Conservation (phyloP, 2,329 filamentous ascomycete genomes). For the Colletotrichum spaethianum region DNA sequence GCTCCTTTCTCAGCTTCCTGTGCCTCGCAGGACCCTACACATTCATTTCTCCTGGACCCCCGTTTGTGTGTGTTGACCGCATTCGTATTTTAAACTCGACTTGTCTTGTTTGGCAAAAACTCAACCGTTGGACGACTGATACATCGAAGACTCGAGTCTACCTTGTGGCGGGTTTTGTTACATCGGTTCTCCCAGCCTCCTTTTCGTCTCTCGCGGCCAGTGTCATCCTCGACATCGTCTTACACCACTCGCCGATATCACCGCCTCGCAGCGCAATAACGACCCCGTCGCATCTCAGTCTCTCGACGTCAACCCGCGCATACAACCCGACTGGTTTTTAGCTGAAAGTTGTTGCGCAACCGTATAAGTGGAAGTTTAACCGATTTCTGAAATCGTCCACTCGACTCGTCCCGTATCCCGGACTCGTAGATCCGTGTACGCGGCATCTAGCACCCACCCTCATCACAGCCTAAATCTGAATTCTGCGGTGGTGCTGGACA, state of each 20-base stretch:
- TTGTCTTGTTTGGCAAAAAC: conserved; percentile 5
- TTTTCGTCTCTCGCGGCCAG: conserved; percentile 1
- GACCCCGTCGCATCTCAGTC: not conserved
- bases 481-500: conserved; percentile 24
- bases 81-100: conserved; percentile 38
- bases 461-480: not conserved
- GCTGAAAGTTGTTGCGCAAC: not conserved
- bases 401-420: not conserved
- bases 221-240: conserved; percentile 28
- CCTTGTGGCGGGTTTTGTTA: conserved; percentile 4
- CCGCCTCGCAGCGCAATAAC: conserved; percentile 16
- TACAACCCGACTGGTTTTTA: conserved; percentile 3
- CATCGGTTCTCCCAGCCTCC: conserved; percentile 13
- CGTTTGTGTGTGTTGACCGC: conserved; percentile 42
- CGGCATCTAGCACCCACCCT: not conserved
- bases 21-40: conserved; percentile 22
- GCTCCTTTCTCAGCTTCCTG: conserved; percentile 37
- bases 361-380: conserved; percentile 11
- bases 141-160: not conserved
- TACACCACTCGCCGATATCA: conserved; percentile 17
- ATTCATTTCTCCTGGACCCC: conserved; percentile 36
- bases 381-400: not conserved
- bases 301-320: conserved; percentile 1
- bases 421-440: not conserved
- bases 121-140: conserved; percentile 19